Percentiles rank a stretch among this genome's conserved stretches.
Conservation (phyloP, 805 yeast species). For the Groenewaldozyma salmanticensis region DNA sequence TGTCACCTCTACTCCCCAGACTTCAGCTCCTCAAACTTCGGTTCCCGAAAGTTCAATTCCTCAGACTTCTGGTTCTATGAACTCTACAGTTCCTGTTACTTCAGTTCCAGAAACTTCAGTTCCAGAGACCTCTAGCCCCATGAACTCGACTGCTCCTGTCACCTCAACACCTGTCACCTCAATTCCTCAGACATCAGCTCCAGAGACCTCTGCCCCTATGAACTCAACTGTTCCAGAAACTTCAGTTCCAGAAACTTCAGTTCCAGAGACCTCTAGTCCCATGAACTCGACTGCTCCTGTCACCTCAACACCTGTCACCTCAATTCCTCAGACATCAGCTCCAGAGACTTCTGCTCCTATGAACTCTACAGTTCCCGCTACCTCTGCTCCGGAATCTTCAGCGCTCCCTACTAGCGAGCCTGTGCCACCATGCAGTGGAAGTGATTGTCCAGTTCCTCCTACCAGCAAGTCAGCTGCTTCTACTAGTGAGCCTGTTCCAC, state of each 20-base stretch:
- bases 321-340: not conserved
- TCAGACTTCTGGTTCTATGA: constrained; percentile 3
- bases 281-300: not conserved
- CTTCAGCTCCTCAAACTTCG: constrained; percentile 1
- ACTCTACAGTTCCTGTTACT: not conserved
- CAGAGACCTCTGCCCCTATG: too few species aligned
- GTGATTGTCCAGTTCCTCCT: constrained; percentile 4
- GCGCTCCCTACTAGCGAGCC: constrained; percentile 10
- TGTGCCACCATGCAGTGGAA: not conserved
- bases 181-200: not conserved
- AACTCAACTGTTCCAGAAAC: constrained; percentile 13
- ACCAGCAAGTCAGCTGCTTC: constrained; percentile 16
- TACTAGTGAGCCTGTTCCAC: not conserved
- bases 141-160: constrained; percentile 9
- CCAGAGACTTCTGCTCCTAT: not conserved
- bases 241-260: constrained; percentile 16
- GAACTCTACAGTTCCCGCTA: constrained; percentile 1
- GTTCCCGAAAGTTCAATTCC: constrained; percentile 1
- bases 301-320: not conserved
- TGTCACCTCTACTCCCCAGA: constrained; percentile 1
- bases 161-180: constrained; percentile 9
- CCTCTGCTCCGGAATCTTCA: not conserved
- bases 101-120: constrained; percentile 1
- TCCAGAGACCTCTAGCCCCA: not conserved
- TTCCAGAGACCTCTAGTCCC: constrained; percentile 3